Evolutionary conservation across 306 rosid genomes (phyloP), one percentile per base, ranked within the genome.

Genomic region (Albizia julibrissin): DNA sequence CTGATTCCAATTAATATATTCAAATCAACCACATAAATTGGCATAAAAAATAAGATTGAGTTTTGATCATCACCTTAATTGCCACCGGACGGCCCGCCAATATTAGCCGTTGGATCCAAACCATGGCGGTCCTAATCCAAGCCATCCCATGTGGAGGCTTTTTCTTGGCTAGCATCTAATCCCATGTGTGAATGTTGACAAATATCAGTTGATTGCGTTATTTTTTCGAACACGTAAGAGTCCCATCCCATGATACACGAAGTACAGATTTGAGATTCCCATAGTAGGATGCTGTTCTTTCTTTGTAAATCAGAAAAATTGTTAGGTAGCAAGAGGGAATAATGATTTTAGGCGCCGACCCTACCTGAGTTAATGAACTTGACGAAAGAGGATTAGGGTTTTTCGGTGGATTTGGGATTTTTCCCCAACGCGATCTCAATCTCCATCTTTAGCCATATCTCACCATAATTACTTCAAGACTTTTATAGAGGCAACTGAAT

Each of bases 181-280:
- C 34, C 54, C 54, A 69, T 70, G 74, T 22, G 54, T 11, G 33
- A 43, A 50, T 6, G 61, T 39, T 44, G 42, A 59, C 21, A 40
- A 40, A 24, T 24, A 27, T 42, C n/a, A 15, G 39, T 68, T 54
- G 56, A 58, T 68, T 82, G 73, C 34, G 37, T 61, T 33, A 56
- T 66, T 78, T 33, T n/a, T 67, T 34, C 81, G 43, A 67, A 67
- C 75, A 67, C 27, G 37, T 46, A 11, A 27, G n/a, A 66, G 13
- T 66, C 67, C 81, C 50, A 77, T 11, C 34, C 34, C 34, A 11
- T 61, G 67, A 5, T 22, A 29, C 9, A 22, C 18, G 21, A 76
- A 29, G 69, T 6, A 27, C 69, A 22, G 34, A 10, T 37, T 37
- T 37, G 40, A 37, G 8, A 37, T 70, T 70, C 47, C 47, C 73